Conservation (phyloP, 129 eudicot species). For the Lactuca saligna region DNA sequence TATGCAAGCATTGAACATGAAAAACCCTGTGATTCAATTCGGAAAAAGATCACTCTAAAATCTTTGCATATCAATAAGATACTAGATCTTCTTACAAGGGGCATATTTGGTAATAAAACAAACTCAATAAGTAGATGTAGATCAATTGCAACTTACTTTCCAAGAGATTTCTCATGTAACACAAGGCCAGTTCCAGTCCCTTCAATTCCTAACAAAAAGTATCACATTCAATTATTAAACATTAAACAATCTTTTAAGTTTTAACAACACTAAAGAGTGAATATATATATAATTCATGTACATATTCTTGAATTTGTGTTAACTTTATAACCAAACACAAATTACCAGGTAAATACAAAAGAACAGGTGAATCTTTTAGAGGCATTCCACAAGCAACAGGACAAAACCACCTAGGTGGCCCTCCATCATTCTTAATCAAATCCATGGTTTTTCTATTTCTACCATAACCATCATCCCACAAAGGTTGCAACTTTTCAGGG, state of each 20-base stretch:
- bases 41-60: neutral
- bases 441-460: conserved; percentile 45
- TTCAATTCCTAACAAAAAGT: conserved; percentile 61
- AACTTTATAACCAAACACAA: conserved; percentile 2
- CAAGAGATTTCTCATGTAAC: conserved; percentile 76
- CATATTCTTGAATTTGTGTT: neutral
- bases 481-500: conserved; percentile 45
- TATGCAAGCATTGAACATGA: conserved; percentile 74
- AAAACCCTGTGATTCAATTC: conserved; percentile 51
- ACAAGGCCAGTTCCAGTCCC: conserved; percentile 75
- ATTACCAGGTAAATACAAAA: conserved; percentile 88
- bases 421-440: conserved; percentile 71
- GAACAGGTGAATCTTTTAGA: conserved; percentile 58
- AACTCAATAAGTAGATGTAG: neutral
- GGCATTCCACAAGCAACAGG: conserved; percentile 67
- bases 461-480: conserved; percentile 96
- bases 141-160: conserved; percentile 49
- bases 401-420: conserved; percentile 90
- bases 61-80: neutral
- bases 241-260: neutral
- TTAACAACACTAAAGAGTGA: neutral
- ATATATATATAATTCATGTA: neutral
- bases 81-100: no score
- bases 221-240: neutral
- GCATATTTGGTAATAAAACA: no score